phyloP scores from a whole-genome alignment of 2,329 filamentous ascomycete species.

The Monilinia laxa region DNA sequence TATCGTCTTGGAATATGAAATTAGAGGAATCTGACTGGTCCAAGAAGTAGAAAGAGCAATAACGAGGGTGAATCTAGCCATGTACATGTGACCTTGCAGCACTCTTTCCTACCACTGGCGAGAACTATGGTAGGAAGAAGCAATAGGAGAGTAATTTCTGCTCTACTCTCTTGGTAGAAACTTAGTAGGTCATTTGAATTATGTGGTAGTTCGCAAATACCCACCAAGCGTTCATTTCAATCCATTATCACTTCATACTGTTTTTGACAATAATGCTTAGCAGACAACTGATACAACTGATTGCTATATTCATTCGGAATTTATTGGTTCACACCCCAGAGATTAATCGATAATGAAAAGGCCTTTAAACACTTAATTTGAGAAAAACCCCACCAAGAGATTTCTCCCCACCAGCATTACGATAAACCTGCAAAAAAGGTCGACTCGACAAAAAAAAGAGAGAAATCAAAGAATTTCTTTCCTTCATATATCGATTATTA shows the following conservation, averaged over 20 bases:
- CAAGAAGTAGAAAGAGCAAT: not conserved
- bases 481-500: slow-evolving; percentile 11
- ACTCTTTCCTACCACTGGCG: too few species aligned
- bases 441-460: slow-evolving; percentile 15
- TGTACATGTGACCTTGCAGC: not conserved
- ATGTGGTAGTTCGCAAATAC: too few species aligned
- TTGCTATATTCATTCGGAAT: not conserved
- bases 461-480: slow-evolving; percentile 14
- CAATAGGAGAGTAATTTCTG: too few species aligned
- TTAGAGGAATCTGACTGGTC: slow-evolving; percentile 35
- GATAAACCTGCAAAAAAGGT: slow-evolving; percentile 23
- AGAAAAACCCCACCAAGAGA: slow-evolving; percentile 23
- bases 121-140: too few species aligned
- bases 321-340: not conserved
- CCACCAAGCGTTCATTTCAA: too few species aligned
- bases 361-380: slow-evolving; percentile 32
- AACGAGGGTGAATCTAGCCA: not conserved
- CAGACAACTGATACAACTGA: too few species aligned
- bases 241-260: too few species aligned
- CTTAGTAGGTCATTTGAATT: too few species aligned
- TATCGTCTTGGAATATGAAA: slow-evolving; percentile 6
- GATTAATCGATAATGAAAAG: slow-evolving; percentile 16
- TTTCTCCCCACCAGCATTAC: slow-evolving; percentile 24
- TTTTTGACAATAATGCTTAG: too few species aligned
- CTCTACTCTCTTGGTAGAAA: too few species aligned